Conservation (phyloP, 371 early-diverging fungal genomes). For the Smittium culicis region DNA sequence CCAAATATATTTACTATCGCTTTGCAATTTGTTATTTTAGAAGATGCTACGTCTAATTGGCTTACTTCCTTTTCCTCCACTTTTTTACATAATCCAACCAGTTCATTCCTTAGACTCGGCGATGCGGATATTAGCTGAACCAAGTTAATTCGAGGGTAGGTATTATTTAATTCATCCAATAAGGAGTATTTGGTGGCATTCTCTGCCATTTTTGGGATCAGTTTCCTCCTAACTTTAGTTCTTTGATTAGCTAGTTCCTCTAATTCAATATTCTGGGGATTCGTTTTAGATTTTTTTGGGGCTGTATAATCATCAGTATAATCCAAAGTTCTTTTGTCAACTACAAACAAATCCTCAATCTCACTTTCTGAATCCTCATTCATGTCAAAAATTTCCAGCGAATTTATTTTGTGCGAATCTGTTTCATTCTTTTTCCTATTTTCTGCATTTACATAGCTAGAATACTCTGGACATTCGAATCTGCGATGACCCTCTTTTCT, state of each 20-base stretch:
- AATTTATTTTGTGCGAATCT: no score
- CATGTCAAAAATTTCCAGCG: no score
- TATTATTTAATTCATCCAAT: background rate
- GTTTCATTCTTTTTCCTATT: no score
- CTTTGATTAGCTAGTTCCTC: background rate
- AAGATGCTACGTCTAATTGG: background rate
- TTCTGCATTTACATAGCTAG: no score
- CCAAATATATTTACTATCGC: background rate
- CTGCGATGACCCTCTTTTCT: no score
- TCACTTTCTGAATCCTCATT: no score
- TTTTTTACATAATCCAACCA: background rate
- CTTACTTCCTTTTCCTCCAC: background rate
- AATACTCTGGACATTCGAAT: no score
- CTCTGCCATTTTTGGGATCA: background rate
- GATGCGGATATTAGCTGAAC: background rate
- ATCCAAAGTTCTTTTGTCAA: no score
- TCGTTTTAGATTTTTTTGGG: no score
- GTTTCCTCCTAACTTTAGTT: background rate
- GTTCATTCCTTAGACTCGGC: background rate
- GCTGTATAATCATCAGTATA: no score
- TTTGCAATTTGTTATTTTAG: slow-evolving; percentile 1
- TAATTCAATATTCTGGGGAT: background rate
- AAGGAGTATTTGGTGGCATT: background rate
- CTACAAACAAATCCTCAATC: no score
- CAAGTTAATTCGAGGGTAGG: background rate